Percentiles rank a stretch among this genome's conserved stretches.
Conservation (phyloP, 352 stramenopile genomes). For the Paralagenidium karlingii region DNA sequence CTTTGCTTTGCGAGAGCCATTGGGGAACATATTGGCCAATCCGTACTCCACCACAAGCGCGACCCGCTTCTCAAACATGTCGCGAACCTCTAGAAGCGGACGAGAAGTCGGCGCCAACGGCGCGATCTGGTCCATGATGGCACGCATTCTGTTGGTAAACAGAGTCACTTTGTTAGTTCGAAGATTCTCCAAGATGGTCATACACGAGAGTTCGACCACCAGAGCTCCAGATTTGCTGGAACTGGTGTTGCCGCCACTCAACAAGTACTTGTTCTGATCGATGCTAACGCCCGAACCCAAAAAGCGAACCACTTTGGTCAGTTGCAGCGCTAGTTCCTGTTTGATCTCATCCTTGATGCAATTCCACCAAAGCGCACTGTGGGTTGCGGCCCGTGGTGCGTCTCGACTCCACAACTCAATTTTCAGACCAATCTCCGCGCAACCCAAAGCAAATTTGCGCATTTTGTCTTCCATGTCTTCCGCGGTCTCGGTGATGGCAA, state of each 20-base stretch:
- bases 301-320: conserved; percentile 45
- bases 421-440: conserved; percentile 34
- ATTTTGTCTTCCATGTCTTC: conserved; percentile 52
- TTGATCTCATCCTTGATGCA: conserved; percentile 10
- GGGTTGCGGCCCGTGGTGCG: conserved; percentile 4
- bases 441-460: conserved; percentile 23
- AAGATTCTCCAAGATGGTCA: conserved; percentile 36
- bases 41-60: conserved; percentile 41
- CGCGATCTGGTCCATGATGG: conserved; percentile 30
- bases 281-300: conserved; percentile 36
- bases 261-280: conserved; percentile 51
- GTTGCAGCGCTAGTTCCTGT: conserved; percentile 22
- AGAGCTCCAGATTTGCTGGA: conserved; percentile 21
- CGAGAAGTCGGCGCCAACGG: conserved; percentile 24
- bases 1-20: conserved; percentile 18
- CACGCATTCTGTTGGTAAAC: conserved; percentile 22
- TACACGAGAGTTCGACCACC: conserved; percentile 22
- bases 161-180: conserved; percentile 22
- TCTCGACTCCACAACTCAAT: conserved; percentile 14
- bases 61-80: conserved; percentile 27
- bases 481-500: conserved; percentile 38
- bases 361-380: conserved; percentile 3
- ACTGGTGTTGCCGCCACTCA: too few relatives aligned
- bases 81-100: conserved; percentile 24
- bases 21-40: conserved; percentile 48